Conservation (phyloP, 2,329 filamentous ascomycete species). For the Epichloe gansuensis region DNA sequence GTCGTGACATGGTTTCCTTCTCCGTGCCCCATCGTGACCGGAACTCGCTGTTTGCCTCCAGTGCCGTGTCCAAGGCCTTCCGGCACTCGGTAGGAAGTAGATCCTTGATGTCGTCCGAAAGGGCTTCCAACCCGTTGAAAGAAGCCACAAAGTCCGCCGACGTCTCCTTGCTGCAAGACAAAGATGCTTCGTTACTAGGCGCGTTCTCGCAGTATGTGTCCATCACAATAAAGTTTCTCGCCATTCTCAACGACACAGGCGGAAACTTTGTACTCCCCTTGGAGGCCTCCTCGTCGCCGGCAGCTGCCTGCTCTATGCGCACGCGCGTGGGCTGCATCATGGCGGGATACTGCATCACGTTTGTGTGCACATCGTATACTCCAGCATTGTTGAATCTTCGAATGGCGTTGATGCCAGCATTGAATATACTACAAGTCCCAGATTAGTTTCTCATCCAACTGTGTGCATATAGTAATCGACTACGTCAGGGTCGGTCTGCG, state of each 20-base stretch:
- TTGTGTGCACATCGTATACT: conserved; percentile 89
- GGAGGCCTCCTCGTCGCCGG: conserved; percentile 18
- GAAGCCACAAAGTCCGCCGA: conserved; percentile 35
- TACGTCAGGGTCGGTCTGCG: background rate
- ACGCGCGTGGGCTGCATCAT: conserved; percentile 84
- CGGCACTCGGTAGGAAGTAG: conserved; percentile 59
- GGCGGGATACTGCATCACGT: conserved; percentile 74
- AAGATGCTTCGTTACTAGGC: conserved; percentile 30
- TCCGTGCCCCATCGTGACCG: conserved; percentile 64
- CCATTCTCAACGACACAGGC: conserved; percentile 33
- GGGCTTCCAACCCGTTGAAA: conserved; percentile 48
- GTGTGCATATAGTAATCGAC: too few relatives aligned
- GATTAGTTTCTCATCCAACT: too few relatives aligned
- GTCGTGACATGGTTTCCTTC: conserved; percentile 37
- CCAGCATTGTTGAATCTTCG: conserved; percentile 60
- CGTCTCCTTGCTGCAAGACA: conserved; percentile 30
- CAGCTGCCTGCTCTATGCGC: conserved; percentile 59
- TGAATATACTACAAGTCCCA: conserved; percentile 55
- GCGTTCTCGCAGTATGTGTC: conserved; percentile 43
- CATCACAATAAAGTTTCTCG: conserved; percentile 43
- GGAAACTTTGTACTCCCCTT: conserved; percentile 29
- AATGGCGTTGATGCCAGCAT: conserved; percentile 55
- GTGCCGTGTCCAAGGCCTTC: conserved; percentile 55
- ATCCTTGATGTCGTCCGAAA: conserved; percentile 52
- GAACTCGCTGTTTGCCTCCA: conserved; percentile 55